Base-by-base conservation (phyloP, 495 filamentous ascomycete genomes). In the Podospora pseudoanserina region DNA sequence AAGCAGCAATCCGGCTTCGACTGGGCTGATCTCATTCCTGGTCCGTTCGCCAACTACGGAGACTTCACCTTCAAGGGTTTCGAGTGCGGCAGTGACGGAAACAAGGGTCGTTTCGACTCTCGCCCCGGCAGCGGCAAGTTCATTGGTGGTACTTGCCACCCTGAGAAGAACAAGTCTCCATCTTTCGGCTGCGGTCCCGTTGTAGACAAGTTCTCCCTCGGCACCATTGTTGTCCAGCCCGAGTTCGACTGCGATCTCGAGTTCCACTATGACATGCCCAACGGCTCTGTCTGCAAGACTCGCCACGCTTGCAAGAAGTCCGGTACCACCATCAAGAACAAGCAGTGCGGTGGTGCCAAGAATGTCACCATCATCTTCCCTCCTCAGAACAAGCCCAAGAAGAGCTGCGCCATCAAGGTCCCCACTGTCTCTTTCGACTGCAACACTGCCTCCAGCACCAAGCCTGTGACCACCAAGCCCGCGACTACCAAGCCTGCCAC, bases 281-380 rank as follows among this genome's bases (percentile, higher is more conserved):
- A 93, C 76, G 89, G 89, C 66, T 88, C 86, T 55, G 85, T 79
- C 66, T 97, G 94, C 87, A 91, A 88, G 78, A 88, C 93, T 77
- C 87, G 84, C 54, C 81, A 85, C 65, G 71, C 79, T 32, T 95
- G 91, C 85, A 83, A 81, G 63, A 79, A 85, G 60, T 81, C 81
- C 27, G 91, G 91, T 73, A 87, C 87, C 63, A 84, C 81, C 64
- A 83, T 97, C 70, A 77, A 84, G 78, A 97, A 97, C 83, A 86
- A 83, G 68, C 92, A 97, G 82, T 97, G 94, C 77, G 94, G 93
- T 85, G 93, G 94, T 80, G 94, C 94, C 67, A 90, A 84, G 74
- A 85, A 85, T 26, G 92, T 97, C 44, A 87, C 86, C 49, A 88
- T 96, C 74, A 84, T 91, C 77, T 87, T 92, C 73, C 91, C 91